Percentiles rank a stretch among this genome's conserved stretches.
phyloP scores from a whole-genome alignment of 164 flowering plant genomes.

The Tinospora cordifolia region DNA sequence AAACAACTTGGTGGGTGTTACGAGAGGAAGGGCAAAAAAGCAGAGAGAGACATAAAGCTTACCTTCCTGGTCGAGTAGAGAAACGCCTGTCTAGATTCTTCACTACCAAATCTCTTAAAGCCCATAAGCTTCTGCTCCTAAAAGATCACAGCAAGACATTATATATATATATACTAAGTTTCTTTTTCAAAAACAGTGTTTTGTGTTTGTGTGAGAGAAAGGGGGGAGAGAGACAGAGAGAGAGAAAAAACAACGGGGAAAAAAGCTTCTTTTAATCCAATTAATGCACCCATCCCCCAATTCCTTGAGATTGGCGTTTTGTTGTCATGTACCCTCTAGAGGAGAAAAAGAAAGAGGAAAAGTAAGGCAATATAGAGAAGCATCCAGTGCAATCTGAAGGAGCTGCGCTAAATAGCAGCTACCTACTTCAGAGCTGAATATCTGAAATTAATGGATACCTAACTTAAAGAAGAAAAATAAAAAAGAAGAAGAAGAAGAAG shows the following conservation, averaged over 20 bases:
- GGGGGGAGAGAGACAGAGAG: background rate
- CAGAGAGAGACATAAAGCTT: background rate
- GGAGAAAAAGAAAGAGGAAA: no score
- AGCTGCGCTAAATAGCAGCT: no score
- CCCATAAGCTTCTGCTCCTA: constrained; percentile 1
- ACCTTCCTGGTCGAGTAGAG: constrained; percentile 4
- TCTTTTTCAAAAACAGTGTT: no score
- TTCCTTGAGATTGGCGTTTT: background rate
- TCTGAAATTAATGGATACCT: no score
- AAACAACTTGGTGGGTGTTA: background rate
- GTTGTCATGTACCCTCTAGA: background rate
- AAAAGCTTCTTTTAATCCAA: no score
- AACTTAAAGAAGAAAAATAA: no score
- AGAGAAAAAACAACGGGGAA: no score
- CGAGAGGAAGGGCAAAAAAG: background rate
- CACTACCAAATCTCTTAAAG: constrained; percentile 3
- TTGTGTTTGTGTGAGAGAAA: no score
- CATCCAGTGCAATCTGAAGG: background rate
- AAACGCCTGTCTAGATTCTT: constrained; percentile 1
- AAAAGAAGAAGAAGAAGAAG: no score
- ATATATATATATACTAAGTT: no score
- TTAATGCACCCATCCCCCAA: no score
- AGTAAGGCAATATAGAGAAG: background rate
- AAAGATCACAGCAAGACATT: background rate
- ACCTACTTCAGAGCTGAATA: no score